Evolutionary conservation across 1,284 basidiomycete genomes (phyloP), one percentile per base, ranked within the genome.

Genomic region (Ganoderma sp.): DNA sequence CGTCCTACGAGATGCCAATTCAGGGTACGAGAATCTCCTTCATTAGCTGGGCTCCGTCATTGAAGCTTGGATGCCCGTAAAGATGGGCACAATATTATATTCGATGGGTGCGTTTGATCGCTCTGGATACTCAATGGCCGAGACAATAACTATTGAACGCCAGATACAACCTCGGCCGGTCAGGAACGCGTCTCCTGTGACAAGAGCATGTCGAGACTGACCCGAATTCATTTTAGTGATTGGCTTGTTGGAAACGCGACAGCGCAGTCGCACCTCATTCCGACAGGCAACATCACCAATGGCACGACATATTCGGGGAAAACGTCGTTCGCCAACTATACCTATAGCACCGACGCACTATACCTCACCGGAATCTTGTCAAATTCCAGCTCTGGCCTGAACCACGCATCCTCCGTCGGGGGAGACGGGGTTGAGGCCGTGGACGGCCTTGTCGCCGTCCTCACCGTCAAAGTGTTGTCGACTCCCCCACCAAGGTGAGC

Each of bases 401-500:
- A 98, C 77, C 95, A 96, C 78, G 87, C 86, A 70, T 62, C 83
- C 50, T 86, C 82, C 37, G 93, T 97, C 7, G 84, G 82, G 25
- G 80, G 84, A 12, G 77, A 87, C 52, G 89, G 88, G 2, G 75
- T 81, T 17, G 89, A 88, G 63, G 89, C 95, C 0, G 85, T 91
- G 6, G 96, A 98, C 77, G 96, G 97, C 0, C 82, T 96, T 5
- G 91, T 98, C 0, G 95, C 94, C 0, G 82, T 98, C 1, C 75
- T 97, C 72, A 90, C 89, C 0, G 91, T 97, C 61, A 88, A 85
- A 75, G 89, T 96, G 54, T 84, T 87, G 1, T 77, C 71, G 43
- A 74, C 75, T 34, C 88, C 89, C 3, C n/a, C 66, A 14, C 32
- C 60, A 6, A 43, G 73, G 25, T 73, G 34, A 67, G 77, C 76